Evolutionary conservation across 192 early-diverging fungal genomes (phyloP).

Genomic region (Coemansia sp.): DNA sequence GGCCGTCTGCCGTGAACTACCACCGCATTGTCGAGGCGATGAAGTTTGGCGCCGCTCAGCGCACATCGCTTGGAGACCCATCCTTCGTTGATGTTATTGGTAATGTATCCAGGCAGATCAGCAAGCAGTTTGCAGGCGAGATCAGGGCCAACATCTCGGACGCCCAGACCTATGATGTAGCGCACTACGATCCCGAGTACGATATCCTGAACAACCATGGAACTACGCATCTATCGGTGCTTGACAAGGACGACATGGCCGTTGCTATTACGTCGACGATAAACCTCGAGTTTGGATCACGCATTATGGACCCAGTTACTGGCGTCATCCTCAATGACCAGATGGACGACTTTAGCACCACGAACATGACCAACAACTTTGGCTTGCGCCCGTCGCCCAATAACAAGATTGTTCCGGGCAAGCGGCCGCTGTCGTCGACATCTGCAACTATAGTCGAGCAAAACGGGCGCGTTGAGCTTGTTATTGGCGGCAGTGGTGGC

Average conservation of each 20-base stretch:
- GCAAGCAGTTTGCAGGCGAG: slow-evolving; percentile 67
- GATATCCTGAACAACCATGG: slow-evolving; percentile 81
- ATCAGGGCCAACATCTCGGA: slow-evolving; percentile 78
- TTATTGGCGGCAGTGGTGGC: slow-evolving; percentile 88
- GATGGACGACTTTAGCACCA: slow-evolving; percentile 94
- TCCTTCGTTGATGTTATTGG: slow-evolving; percentile 56
- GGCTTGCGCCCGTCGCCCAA: slow-evolving; percentile 82
- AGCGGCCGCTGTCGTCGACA: slow-evolving; percentile 76
- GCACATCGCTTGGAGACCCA: slow-evolving; percentile 83
- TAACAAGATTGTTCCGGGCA: slow-evolving; percentile 78
- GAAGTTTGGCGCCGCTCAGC: slow-evolving; percentile 85
- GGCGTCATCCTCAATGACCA: slow-evolving; percentile 94
- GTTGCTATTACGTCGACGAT: slow-evolving; percentile 89
- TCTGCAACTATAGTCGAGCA: slow-evolving; percentile 52
- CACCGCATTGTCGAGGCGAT: slow-evolving; percentile 88
- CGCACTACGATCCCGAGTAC: slow-evolving; percentile 82
- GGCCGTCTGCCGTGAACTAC: slow-evolving; percentile 64
- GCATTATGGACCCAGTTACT: slow-evolving; percentile 81
- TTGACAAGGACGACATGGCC: slow-evolving; percentile 73
- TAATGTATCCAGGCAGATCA: slow-evolving; percentile 64
- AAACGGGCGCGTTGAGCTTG: slow-evolving; percentile 64
- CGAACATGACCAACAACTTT: slow-evolving; percentile 71
- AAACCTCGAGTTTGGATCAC: slow-evolving; percentile 89
- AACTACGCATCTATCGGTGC: slow-evolving; percentile 87
- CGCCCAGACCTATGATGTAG: slow-evolving; percentile 64